Conservation (phyloP, 2,329 filamentous ascomycete species). For the Colletotrichum zoysiae region DNA sequence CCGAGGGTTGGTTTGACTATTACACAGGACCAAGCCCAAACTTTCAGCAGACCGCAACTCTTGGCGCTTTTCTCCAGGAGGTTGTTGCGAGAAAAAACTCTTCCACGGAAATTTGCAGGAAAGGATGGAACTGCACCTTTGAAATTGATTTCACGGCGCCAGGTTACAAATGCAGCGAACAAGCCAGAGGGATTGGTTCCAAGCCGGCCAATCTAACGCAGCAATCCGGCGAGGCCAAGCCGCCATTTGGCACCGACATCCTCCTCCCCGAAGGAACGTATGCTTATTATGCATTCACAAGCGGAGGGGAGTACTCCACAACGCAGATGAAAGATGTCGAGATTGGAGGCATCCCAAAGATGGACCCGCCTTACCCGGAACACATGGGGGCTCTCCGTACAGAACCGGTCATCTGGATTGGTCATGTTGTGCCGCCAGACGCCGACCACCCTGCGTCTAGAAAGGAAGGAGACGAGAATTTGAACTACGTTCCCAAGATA, state of each 20-base stretch:
- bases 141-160: conserved; percentile 51
- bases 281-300: conserved; percentile 50
- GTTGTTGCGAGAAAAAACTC: conserved; percentile 46
- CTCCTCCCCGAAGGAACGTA: conserved; percentile 48
- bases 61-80: conserved; percentile 47
- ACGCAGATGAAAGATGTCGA: conserved; percentile 45
- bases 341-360: conserved; percentile 48
- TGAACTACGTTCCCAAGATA: conserved; percentile 49
- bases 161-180: conserved; percentile 52
- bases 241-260: conserved; percentile 48
- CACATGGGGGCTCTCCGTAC: conserved; percentile 51
- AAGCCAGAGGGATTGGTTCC: conserved; percentile 47
- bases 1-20: conserved; percentile 50
- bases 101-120: conserved; percentile 49
- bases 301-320: conserved; percentile 48
- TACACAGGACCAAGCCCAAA: conserved; percentile 47
- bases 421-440: conserved; percentile 45
- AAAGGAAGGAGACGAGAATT: conserved; percentile 44
- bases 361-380: conserved; percentile 44
- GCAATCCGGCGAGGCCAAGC: conserved; percentile 43
- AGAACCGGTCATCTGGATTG: conserved; percentile 54
- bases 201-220: conserved; percentile 44
- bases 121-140: conserved; percentile 54
- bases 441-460: conserved; percentile 40
- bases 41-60: conserved; percentile 47